Evolutionary conservation across 1,284 basidiomycete species (phyloP).

Genomic region (Trichosporon sp.): DNA sequence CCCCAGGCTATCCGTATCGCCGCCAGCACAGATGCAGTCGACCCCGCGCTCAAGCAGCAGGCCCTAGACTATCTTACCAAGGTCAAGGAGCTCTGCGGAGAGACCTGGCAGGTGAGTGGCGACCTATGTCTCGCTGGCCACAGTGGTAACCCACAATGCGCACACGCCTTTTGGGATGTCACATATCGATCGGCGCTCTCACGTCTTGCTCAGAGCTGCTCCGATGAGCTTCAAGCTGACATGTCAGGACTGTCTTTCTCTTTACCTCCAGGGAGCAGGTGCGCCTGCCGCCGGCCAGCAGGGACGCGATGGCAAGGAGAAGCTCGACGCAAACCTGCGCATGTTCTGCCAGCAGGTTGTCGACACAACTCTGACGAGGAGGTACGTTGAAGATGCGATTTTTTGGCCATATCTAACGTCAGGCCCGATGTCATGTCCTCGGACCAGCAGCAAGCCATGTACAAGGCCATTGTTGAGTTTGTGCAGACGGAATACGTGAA

Average conservation of each 20-base stretch:
- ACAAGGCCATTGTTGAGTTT: slow-evolving; percentile 54
- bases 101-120: slow-evolving; percentile 57
- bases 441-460: slow-evolving; percentile 50
- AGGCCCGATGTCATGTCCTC: slow-evolving; percentile 47
- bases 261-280: slow-evolving; percentile 58
- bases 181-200: neutral
- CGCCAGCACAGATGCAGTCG: slow-evolving; percentile 46
- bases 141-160: neutral
- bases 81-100: slow-evolving; percentile 54
- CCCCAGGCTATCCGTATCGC: slow-evolving; percentile 56
- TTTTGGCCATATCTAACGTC: neutral
- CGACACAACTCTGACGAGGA: slow-evolving; percentile 51
- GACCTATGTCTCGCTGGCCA: neutral
- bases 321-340: slow-evolving; percentile 52
- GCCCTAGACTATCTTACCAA: slow-evolving; percentile 55
- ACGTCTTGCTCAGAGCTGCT: neutral
- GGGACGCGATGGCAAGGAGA: slow-evolving; percentile 56
- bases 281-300: slow-evolving; percentile 34
- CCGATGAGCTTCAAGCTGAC: neutral
- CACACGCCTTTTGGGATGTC: neutral
- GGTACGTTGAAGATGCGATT: slow-evolving; percentile 36
- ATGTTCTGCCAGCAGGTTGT: slow-evolving; percentile 58
- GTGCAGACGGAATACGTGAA: slow-evolving; percentile 56
- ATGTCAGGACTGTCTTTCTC: slow-evolving; percentile 53
- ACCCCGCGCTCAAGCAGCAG: slow-evolving; percentile 51